Evolutionary conservation across 441 rosid species (phyloP), one percentile per base, ranked within the genome.

Genomic region (Adansonia grandidieri): DNA sequence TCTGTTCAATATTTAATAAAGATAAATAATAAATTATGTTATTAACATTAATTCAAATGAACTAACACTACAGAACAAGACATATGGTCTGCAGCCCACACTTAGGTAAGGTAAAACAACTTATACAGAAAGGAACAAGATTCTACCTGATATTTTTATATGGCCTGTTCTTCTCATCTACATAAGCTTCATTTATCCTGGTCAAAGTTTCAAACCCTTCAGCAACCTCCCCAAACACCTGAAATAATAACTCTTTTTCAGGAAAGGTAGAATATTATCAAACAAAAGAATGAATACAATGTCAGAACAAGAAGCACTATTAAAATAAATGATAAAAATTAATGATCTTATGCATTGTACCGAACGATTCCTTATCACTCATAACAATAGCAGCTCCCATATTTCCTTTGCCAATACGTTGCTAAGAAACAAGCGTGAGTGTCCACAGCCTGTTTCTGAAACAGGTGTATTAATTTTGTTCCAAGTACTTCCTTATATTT

Each of bases 151-250:
- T 92, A 85, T 95, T 95, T 78, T 90, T 95, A 64, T 73, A 92
- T 6, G 98, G 98, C 65, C 95, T 87, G 80, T 85, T 89, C 81
- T 95, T 92, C 47, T 89, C 92, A 86, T 97, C 98, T 58, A 92
- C 91, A 78, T 85, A 93, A 81, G 97, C 91, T 90, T 95, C 98
- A 84, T 95, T 95, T 71, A 95, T 95, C 86, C 98, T 86, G 45
- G 85, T 84, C 84, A 97, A 80, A 66, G 98, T 91, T 70, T 95
- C 98, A 79, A 91, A 76, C 28, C 98, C 99, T 87, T 95, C 99
- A 2, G 94, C 97, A 80, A 95, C 84, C 91, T 93, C 97, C 60
- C 97, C 98, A 86, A 97, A 97, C 58, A 97, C 98, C 99, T 94
- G 81, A 6, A 80, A 81, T 40, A 10, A 72, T 65, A 60, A 9